Conservation (phyloP, 768 basidiomycete species). For the Leccinum olivaceopallidum region DNA sequence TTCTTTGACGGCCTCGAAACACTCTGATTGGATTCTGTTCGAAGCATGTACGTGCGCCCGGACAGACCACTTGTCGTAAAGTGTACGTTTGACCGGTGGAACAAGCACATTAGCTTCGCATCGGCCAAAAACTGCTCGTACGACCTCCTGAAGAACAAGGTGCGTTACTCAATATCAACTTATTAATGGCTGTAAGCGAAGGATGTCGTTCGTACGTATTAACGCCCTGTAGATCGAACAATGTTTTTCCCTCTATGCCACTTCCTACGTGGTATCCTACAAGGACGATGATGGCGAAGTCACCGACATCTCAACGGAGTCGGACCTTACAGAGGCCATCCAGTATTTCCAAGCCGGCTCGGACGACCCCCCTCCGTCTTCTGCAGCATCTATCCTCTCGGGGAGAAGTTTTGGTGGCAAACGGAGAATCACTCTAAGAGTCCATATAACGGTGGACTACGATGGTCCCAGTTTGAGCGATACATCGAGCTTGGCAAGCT, state of each 20-base stretch:
- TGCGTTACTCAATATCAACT: slow-evolving; percentile 35
- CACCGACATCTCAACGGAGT: slow-evolving; percentile 64
- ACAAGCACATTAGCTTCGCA: slow-evolving; percentile 76
- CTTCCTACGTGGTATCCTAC: slow-evolving; percentile 74
- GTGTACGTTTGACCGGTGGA: slow-evolving; percentile 74
- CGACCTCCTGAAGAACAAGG: slow-evolving; percentile 71
- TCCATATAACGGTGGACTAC: slow-evolving; percentile 82
- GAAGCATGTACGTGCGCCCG: slow-evolving; percentile 47
- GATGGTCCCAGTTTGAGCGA: slow-evolving; percentile 92
- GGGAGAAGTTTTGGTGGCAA: slow-evolving; percentile 59
- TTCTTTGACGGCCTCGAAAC: slow-evolving; percentile 5
- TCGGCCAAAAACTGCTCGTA: slow-evolving; percentile 81
- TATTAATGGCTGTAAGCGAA: not conserved
- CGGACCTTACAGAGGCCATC: slow-evolving; percentile 84
- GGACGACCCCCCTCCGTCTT: slow-evolving; percentile 72
- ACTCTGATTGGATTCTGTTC: slow-evolving; percentile 5
- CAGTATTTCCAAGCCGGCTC: slow-evolving; percentile 77
- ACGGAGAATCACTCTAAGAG: slow-evolving; percentile 76
- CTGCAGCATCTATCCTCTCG: slow-evolving; percentile 72
- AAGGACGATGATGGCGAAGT: slow-evolving; percentile 88
- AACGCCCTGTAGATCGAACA: slow-evolving; percentile 67
- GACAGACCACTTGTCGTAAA: slow-evolving; percentile 82
- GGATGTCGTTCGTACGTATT: slow-evolving; percentile 1
- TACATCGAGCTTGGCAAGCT: slow-evolving; percentile 75
- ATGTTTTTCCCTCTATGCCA: slow-evolving; percentile 73